A percentile compares a stretch with the other conserved stretches of the same genome.
These are phyloP conservation scores for Tubosaeta sp. DNA, from an alignment of 768 basidiomycete species.

Conservation along the genomic window DNA sequence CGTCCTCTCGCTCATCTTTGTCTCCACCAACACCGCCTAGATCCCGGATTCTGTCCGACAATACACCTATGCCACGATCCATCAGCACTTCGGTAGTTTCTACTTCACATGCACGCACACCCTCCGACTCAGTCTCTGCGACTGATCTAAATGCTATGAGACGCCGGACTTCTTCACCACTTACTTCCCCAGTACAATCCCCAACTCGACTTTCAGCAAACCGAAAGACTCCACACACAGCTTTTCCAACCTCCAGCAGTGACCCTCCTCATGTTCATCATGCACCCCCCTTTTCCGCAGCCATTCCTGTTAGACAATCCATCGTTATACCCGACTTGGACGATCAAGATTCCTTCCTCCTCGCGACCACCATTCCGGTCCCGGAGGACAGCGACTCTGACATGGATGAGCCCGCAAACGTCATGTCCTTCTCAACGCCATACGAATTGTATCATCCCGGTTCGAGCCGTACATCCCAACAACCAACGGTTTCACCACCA, in stretches of 20 bases:
- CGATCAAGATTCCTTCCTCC: conserved; percentile 59
- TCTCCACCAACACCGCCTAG: conserved; percentile 43
- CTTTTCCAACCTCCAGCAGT: conserved; percentile 33
- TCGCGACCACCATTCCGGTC: conserved; percentile 70
- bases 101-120: conserved; percentile 41
- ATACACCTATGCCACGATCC: conserved; percentile 38
- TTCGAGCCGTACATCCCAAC: conserved; percentile 37
- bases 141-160: conserved; percentile 28
- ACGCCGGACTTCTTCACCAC: conserved; percentile 49
- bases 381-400: conserved; percentile 75
- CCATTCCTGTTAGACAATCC: conserved; percentile 43
- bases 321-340: conserved; percentile 38
- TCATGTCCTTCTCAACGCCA: conserved; percentile 70
- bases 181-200: conserved; percentile 31
- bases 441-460: conserved; percentile 47
- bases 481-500: conserved; percentile 49
- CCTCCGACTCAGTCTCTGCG: conserved; percentile 35
- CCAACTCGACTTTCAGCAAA: conserved; percentile 31
- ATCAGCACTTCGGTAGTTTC: conserved; percentile 33
- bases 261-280: conserved; percentile 23
- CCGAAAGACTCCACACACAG: conserved; percentile 38
- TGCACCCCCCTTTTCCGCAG: conserved; percentile 4
- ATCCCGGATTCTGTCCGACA: conserved; percentile 39
- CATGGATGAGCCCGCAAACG: conserved; percentile 49
- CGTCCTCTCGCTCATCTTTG: conserved; percentile 43